These are phyloP conservation scores for Aspergillus saccharolyticus DNA, from an alignment of 495 filamentous ascomycete genomes.

Conservation along the genomic window DNA sequence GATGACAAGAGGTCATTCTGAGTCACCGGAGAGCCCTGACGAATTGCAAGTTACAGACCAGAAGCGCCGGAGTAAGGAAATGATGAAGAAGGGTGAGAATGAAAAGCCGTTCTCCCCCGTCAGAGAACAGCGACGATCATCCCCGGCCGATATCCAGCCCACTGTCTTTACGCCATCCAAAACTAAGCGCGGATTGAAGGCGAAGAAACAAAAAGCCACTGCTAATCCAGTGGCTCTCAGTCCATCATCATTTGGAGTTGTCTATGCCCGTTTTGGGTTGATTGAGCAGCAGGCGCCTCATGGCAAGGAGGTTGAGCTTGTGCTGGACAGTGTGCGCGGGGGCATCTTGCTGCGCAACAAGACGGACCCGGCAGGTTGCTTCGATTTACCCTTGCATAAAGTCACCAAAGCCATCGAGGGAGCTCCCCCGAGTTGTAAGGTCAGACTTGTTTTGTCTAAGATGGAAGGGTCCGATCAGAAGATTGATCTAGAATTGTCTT, in stretches of 20 bases:
- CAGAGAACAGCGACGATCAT: conserved; percentile 18
- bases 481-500: conserved; percentile 37
- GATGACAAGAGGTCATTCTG: conserved; percentile 4
- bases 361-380: background rate
- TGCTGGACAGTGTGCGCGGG: conserved; percentile 11
- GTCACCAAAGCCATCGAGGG: conserved; percentile 21
- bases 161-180: conserved; percentile 23
- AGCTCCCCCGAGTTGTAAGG: conserved; percentile 24
- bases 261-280: conserved; percentile 23
- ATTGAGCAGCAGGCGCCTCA: conserved; percentile 10
- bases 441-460: conserved; percentile 31
- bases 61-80: conserved; percentile 13
- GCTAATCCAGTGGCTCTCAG: background rate
- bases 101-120: background rate
- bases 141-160: conserved; percentile 28
- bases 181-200: conserved; percentile 7
- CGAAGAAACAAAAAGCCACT: conserved; percentile 14
- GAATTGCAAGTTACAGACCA: conserved; percentile 41
- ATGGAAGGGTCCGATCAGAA: conserved; percentile 13
- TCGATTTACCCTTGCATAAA: conserved; percentile 19
- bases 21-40: conserved; percentile 38
- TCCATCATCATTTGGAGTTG: conserved; percentile 7
- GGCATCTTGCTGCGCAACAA: conserved; percentile 6
- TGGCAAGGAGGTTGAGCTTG: conserved; percentile 7
- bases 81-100: background rate